phyloP scores from a whole-genome alignment of 306 rosid genomes.

The Cucurbita argyrosperma region DNA sequence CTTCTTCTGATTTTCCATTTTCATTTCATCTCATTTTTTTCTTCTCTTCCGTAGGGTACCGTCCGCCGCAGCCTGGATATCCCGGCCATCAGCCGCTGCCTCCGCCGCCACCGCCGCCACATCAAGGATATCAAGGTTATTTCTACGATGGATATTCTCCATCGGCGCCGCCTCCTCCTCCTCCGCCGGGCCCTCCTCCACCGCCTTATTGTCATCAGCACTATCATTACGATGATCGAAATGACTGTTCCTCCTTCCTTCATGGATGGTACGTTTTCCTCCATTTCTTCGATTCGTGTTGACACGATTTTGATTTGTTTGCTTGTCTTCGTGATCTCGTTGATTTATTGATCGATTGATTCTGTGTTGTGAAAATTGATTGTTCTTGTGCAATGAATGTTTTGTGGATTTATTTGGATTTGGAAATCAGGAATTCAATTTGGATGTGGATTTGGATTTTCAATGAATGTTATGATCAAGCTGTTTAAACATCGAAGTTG shows the following conservation, averaged over 20 bases:
- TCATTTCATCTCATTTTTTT: neutral
- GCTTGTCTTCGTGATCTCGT: neutral
- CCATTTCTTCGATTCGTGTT: neutral
- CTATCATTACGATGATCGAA: constrained; percentile 5
- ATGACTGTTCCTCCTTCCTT: constrained; percentile 35
- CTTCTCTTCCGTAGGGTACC: neutral
- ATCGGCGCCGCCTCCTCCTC: constrained; percentile 30
- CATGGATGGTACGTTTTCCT: constrained; percentile 48
- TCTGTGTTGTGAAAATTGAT: neutral
- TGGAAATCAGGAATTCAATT: neutral
- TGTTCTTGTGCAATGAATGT: neutral
- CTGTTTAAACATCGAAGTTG: too few relatives aligned
- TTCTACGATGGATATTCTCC: constrained; percentile 45
- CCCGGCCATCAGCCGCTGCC: constrained; percentile 22
- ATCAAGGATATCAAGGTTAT: constrained; percentile 62
- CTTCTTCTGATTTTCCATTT: neutral
- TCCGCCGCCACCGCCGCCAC: constrained; percentile 41
- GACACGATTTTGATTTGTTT: neutral
- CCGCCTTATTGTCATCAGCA: constrained; percentile 17
- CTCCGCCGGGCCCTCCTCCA: constrained; percentile 12
- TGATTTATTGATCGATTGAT: neutral
- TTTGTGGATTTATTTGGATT: neutral
- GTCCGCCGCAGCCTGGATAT: constrained; percentile 22
- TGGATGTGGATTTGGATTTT: too few relatives aligned
- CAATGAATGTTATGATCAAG: too few relatives aligned